Evolutionary conservation across 495 filamentous ascomycete genomes (phyloP).

Genomic region (Podospora comata): DNA sequence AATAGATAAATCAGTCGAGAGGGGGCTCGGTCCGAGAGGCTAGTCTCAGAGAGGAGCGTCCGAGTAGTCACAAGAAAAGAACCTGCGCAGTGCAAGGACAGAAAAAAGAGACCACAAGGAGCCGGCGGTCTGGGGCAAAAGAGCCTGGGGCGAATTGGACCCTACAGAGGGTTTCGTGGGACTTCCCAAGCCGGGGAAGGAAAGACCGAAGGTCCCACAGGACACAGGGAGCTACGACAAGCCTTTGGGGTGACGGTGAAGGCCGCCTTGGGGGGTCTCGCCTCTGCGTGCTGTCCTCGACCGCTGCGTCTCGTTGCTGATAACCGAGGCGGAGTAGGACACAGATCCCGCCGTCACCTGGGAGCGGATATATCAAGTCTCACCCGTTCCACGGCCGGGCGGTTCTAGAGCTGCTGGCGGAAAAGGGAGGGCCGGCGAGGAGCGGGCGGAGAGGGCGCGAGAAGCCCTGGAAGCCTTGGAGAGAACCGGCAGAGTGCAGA

Average conservation of each 20-base stretch:
- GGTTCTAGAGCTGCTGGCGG: constrained; percentile 8
- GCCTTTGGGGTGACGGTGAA: constrained; percentile 14
- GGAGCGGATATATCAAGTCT: constrained; percentile 25
- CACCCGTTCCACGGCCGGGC: constrained; percentile 21
- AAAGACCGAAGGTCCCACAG: constrained; percentile 12
- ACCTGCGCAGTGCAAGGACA: constrained; percentile 17
- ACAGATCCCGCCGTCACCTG: constrained; percentile 45
- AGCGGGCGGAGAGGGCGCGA: constrained; percentile 4
- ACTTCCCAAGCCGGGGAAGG: constrained; percentile 8
- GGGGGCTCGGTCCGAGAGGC: constrained; percentile 13
- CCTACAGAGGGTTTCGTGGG: constrained; percentile 3
- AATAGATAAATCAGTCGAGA: constrained; percentile 13
- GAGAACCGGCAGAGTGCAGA: constrained; percentile 24
- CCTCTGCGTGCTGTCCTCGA: constrained; percentile 17
- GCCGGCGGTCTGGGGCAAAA: constrained; percentile 7
- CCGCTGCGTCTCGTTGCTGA: constrained; percentile 18
- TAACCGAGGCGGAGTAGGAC: constrained; percentile 35
- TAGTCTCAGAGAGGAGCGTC: constrained; percentile 19
- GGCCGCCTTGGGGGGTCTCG: constrained; percentile 15
- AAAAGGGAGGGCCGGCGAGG: constrained; percentile 7
- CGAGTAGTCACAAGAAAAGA: constrained; percentile 18
- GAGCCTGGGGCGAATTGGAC: constrained; percentile 1
- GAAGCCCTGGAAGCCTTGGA: constrained; percentile 7
- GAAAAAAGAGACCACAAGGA: constrained; percentile 11
- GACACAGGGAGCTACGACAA: constrained; percentile 9